These are phyloP conservation scores for Neurospora crassa DNA, from an alignment of 2,329 filamentous ascomycete species.

Conservation along the genomic window DNA sequence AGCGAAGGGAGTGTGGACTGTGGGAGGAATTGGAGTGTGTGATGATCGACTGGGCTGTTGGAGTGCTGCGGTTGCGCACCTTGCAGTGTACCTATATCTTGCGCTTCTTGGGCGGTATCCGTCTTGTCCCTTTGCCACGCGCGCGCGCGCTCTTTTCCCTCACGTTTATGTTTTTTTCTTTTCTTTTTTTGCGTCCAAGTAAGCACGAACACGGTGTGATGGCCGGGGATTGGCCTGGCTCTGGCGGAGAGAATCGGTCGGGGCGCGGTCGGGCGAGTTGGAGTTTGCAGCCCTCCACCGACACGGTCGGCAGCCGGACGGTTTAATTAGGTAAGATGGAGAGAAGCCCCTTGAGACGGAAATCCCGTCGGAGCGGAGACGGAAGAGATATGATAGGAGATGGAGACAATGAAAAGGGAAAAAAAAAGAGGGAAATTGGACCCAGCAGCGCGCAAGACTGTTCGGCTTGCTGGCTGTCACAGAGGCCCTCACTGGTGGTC, in stretches of 20 bases:
- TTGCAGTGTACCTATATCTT: not conserved
- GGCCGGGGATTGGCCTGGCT: not conserved
- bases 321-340: not conserved
- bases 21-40: not conserved
- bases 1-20: not conserved
- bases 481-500: slow-evolving; percentile 6
- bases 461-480: slow-evolving; percentile 11
- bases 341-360: not conserved
- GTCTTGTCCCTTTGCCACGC: not conserved
- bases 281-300: not conserved
- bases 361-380: not conserved
- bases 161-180: not conserved
- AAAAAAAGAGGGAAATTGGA: slow-evolving; percentile 6
- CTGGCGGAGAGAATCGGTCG: not conserved
- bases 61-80: not conserved
- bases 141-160: not conserved
- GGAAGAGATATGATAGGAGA: not conserved
- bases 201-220: not conserved
- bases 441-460: slow-evolving; percentile 17
- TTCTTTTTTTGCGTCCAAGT: not conserved
- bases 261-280: not conserved
- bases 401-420: slow-evolving; percentile 1
- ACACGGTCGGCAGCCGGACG: not conserved
- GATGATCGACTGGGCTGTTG: not conserved
- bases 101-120: not conserved